Evolutionary conservation across 1,284 basidiomycete genomes (phyloP).

Genomic region (Ustilago vetiveriae): DNA sequence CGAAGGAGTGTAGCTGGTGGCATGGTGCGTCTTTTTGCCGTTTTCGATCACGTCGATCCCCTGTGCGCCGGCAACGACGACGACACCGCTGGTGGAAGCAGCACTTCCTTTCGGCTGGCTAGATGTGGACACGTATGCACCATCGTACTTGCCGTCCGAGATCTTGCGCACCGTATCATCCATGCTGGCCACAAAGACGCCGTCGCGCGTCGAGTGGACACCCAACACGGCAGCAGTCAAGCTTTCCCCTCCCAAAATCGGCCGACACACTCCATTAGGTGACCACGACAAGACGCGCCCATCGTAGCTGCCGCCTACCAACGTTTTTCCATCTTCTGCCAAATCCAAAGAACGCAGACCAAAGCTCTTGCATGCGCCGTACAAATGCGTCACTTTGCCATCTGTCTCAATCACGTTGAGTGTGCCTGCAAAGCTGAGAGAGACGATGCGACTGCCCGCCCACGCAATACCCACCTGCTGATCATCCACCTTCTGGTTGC

Average conservation of each 20-base stretch:
- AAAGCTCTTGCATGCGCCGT: conserved; percentile 49
- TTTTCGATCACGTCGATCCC: conserved; percentile 72
- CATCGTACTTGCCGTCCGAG: conserved; percentile 20
- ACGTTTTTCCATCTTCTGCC: conserved; percentile 22
- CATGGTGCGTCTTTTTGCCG: conserved; percentile 37
- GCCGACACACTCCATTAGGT: conserved; percentile 59
- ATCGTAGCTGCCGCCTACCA: conserved; percentile 73
- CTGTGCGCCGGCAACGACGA: conserved; percentile 78
- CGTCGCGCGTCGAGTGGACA: conserved; percentile 67
- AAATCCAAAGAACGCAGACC: conserved; percentile 39
- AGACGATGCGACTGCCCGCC: conserved; percentile 76
- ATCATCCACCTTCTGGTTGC: conserved; percentile 54
- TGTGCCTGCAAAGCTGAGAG: conserved; percentile 83
- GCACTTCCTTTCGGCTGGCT: conserved; percentile 75
- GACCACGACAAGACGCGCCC: conserved; percentile 78
- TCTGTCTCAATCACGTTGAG: conserved; percentile 73
- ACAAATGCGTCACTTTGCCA: conserved; percentile 34
- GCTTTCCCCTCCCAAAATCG: conserved; percentile 75
- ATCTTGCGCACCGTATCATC: conserved; percentile 52
- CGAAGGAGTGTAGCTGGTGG: conserved; percentile 38
- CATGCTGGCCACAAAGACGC: conserved; percentile 41
- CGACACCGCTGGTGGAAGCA: conserved; percentile 42
- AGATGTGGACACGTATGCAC: conserved; percentile 65
- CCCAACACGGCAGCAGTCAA: conserved; percentile 77
- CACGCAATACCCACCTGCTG: conserved; percentile 91